A percentile compares a stretch with the other conserved stretches of the same genome.
These are phyloP conservation scores for Hypericum perforatum DNA, from an alignment of 345 rosid genomes.

Conservation along the genomic window DNA sequence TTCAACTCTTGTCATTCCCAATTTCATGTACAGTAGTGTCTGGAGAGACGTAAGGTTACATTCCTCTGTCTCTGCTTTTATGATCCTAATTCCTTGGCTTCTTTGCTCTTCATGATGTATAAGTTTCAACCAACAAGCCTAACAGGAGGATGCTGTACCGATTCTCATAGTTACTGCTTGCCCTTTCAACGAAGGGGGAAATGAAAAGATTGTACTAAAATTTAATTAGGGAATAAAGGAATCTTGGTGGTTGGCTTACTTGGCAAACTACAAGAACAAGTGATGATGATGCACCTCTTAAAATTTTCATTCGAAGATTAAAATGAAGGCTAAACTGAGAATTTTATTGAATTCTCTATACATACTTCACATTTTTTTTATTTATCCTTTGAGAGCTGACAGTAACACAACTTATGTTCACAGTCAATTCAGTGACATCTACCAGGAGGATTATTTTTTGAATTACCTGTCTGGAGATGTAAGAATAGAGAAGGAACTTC, in stretches of 20 bases:
- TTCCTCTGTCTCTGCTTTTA: conserved; percentile 15
- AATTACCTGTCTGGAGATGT: conserved; percentile 71
- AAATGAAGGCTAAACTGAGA: not conserved
- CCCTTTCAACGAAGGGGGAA: too few relatives aligned
- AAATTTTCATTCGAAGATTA: not conserved
- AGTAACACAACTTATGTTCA: conserved; percentile 5
- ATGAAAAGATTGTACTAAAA: too few relatives aligned
- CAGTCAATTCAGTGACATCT: conserved; percentile 89
- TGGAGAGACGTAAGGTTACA: conserved; percentile 88
- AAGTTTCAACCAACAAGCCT: too few relatives aligned
- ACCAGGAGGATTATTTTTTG: conserved; percentile 83
- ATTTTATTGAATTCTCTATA: not conserved
- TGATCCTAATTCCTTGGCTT: not conserved
- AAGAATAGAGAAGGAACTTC: conserved; percentile 72
- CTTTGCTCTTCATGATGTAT: not conserved
- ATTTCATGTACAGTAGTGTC: conserved; percentile 86
- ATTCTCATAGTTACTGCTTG: too few relatives aligned
- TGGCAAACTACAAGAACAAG: not conserved
- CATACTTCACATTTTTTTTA: too few relatives aligned
- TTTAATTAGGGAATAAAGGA: too few relatives aligned
- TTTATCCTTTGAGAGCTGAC: not conserved
- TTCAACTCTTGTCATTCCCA: conserved; percentile 85
- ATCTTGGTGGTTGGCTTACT: not conserved
- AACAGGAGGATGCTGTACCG: too few relatives aligned
- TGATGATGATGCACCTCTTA: conserved; percentile 1